Percentiles rank a stretch among this genome's conserved stretches.
These are phyloP conservation scores for Saraca asoca DNA, from an alignment of 331 rosid species.

Conservation along the genomic window DNA sequence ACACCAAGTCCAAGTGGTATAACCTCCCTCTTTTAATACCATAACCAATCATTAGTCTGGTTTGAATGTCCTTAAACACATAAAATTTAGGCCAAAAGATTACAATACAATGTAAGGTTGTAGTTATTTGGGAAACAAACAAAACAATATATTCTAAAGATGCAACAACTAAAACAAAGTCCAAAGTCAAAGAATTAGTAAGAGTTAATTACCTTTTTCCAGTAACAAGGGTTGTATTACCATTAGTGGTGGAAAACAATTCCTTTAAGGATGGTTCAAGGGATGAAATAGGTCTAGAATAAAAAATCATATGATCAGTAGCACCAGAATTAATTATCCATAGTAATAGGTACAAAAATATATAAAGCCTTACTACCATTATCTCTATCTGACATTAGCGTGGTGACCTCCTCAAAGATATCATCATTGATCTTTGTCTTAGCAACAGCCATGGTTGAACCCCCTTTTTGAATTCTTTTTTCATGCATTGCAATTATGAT, in stretches of 20 bases:
- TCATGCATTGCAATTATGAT: no score
- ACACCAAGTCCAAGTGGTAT: background rate
- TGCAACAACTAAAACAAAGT: background rate
- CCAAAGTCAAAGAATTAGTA: background rate
- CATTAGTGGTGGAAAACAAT: background rate
- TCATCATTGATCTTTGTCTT: background rate
- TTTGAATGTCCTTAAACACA: constrained; percentile 23
- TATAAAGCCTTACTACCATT: constrained; percentile 5
- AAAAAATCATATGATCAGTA: background rate
- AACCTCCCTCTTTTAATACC: background rate
- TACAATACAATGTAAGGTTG: background rate
- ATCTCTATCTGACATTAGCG: background rate
- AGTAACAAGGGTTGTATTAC: background rate
- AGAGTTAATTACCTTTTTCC: constrained; percentile 7
- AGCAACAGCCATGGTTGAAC: background rate
- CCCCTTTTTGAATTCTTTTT: no score
- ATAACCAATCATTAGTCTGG: background rate
- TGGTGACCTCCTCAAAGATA: background rate
- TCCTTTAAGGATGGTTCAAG: background rate
- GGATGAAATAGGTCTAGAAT: constrained; percentile 3
- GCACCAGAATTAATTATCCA: constrained; percentile 1
- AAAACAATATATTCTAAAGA: constrained; percentile 1
- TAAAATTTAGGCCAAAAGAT: constrained; percentile 6
- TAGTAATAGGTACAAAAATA: background rate
- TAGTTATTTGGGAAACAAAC: constrained; percentile 1